These are phyloP conservation scores for Parascedosporium putredinis DNA, from an alignment of 2,329 filamentous ascomycete species.

Conservation along the genomic window DNA sequence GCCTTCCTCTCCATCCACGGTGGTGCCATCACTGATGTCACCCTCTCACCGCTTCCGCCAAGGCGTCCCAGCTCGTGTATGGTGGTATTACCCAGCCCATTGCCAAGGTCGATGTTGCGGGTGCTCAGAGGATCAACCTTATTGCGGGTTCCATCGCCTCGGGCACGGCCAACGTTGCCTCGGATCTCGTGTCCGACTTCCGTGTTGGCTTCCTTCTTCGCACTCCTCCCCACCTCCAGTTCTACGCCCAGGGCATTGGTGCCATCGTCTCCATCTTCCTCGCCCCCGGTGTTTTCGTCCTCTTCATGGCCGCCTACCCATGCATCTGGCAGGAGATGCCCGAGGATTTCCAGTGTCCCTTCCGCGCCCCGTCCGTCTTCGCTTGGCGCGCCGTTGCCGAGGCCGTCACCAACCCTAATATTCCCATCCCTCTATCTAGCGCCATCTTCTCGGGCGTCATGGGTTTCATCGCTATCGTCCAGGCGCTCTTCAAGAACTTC, in stretches of 20 bases:
- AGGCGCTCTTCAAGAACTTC: conserved; percentile 44
- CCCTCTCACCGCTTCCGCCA: conserved; percentile 57
- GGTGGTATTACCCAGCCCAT: conserved; percentile 49
- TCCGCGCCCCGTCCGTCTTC: conserved; percentile 50
- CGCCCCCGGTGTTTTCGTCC: conserved; percentile 55
- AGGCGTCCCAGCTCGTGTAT: conserved; percentile 59
- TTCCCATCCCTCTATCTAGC: conserved; percentile 44
- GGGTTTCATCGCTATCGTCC: conserved; percentile 35
- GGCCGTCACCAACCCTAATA: conserved; percentile 44
- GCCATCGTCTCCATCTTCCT: conserved; percentile 56
- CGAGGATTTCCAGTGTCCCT: conserved; percentile 38
- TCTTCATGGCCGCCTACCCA: conserved; percentile 58
- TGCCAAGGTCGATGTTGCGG: conserved; percentile 33
- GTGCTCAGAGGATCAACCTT: conserved; percentile 55
- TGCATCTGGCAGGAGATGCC: conserved; percentile 42
- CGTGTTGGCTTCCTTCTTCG: conserved; percentile 56
- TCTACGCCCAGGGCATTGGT: conserved; percentile 53
- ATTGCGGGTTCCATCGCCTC: conserved; percentile 49
- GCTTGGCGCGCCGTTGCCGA: conserved; percentile 57
- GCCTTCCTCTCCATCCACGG: conserved; percentile 40
- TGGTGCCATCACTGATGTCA: conserved; percentile 46
- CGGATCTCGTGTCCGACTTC: conserved; percentile 51
- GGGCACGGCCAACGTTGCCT: conserved; percentile 43
- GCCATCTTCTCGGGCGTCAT: conserved; percentile 48
- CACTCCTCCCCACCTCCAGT: conserved; percentile 55